Conservation (phyloP, 805 yeast genomes). For the Sugiyamaella valdiviana region DNA sequence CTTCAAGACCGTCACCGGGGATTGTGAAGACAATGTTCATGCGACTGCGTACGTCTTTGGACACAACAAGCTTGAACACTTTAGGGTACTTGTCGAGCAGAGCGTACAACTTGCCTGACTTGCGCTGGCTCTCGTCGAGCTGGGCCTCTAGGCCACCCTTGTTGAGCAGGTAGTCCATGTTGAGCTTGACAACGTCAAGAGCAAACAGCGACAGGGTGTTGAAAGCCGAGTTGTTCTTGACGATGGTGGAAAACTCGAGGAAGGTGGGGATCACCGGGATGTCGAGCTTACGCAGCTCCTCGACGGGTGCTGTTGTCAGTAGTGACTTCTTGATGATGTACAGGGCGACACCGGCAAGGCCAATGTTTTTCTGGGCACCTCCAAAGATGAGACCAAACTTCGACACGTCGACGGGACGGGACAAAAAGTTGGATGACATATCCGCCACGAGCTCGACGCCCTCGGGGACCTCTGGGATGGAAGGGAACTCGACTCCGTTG, state of each 20-base stretch:
- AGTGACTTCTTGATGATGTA: constrained; percentile 82
- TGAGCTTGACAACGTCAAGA: constrained; percentile 76
- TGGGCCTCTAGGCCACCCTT: constrained; percentile 71
- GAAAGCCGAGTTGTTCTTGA: constrained; percentile 84
- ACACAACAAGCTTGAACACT: constrained; percentile 63
- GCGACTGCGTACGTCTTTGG: constrained; percentile 57
- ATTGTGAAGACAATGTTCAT: constrained; percentile 94
- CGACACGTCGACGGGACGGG: constrained; percentile 71
- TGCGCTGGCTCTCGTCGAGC: constrained; percentile 49
- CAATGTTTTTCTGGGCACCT: constrained; percentile 98
- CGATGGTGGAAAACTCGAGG: constrained; percentile 78
- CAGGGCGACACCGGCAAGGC: constrained; percentile 90
- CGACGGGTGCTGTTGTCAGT: constrained; percentile 55
- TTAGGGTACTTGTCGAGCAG: constrained; percentile 62
- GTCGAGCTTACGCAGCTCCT: constrained; percentile 48
- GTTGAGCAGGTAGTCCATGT: constrained; percentile 52
- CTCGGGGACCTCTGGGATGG: constrained; percentile 48
- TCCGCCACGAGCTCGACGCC: constrained; percentile 85
- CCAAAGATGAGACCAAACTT: constrained; percentile 89
- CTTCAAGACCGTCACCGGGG: constrained; percentile 54
- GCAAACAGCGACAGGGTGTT: constrained; percentile 95
- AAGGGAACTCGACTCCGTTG: constrained; percentile 82
- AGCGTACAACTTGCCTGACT: constrained; percentile 58
- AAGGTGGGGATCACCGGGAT: constrained; percentile 88
- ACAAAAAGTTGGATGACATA: constrained; percentile 87